A percentile compares a stretch with the other conserved stretches of the same genome.
Conservation (phyloP, 1,284 basidiomycete species). For the Sporisorium scitamineum region DNA sequence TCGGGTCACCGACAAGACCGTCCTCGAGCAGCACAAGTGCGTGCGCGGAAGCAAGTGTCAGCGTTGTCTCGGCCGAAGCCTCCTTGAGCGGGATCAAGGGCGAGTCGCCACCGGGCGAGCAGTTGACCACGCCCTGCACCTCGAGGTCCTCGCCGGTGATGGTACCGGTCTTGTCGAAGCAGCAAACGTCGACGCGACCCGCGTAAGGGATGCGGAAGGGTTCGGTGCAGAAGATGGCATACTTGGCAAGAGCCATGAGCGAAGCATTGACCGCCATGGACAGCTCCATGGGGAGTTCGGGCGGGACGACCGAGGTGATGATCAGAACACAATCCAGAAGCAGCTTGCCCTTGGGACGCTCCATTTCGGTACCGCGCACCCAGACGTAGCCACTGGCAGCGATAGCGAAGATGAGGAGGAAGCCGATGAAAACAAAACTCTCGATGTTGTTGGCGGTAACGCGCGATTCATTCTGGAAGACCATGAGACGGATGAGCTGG, state of each 20-base stretch:
- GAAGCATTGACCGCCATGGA: constrained; percentile 69
- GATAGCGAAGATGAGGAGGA: constrained; percentile 68
- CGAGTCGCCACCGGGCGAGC: constrained; percentile 44
- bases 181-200: constrained; percentile 68
- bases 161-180: constrained; percentile 69
- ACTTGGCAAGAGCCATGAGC: constrained; percentile 87
- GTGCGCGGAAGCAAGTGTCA: constrained; percentile 92
- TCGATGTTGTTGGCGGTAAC: constrained; percentile 68
- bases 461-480: constrained; percentile 68
- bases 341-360: constrained; percentile 67
- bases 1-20: constrained; percentile 95
- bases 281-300: constrained; percentile 69
- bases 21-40: constrained; percentile 90
- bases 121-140: constrained; percentile 65
- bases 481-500: constrained; percentile 68
- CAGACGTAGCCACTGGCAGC: constrained; percentile 67
- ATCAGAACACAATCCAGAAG: constrained; percentile 68
- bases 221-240: constrained; percentile 70
- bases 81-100: constrained; percentile 82
- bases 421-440: constrained; percentile 68
- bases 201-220: constrained; percentile 69
- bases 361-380: constrained; percentile 64
- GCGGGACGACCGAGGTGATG: constrained; percentile 69
- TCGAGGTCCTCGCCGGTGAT: constrained; percentile 68
- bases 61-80: constrained; percentile 80